phyloP scores from a whole-genome alignment of 2,329 filamentous ascomycete species.

The Aphanocladium album region DNA sequence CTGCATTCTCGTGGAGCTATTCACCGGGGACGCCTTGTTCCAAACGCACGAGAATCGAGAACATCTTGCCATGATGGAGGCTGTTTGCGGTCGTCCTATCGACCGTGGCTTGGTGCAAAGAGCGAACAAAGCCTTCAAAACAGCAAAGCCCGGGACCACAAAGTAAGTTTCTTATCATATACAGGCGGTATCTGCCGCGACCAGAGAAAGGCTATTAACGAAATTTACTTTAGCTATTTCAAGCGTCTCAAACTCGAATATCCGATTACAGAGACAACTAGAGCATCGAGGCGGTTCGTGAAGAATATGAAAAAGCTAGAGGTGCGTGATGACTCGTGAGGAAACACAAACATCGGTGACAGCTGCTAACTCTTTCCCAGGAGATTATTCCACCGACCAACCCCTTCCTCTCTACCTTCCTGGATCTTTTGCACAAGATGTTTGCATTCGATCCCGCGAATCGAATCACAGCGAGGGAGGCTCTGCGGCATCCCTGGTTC shows the following conservation, averaged over 20 bases:
- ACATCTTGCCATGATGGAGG: slow-evolving; percentile 72
- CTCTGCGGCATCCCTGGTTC: slow-evolving; percentile 58
- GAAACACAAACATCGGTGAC: no score
- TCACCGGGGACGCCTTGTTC: slow-evolving; percentile 65
- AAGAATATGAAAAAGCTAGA: slow-evolving; percentile 12
- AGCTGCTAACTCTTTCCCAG: background rate
- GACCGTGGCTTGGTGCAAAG: slow-evolving; percentile 21
- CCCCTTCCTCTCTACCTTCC: slow-evolving; percentile 49
- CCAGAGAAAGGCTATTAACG: background rate
- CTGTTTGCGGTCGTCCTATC: slow-evolving; percentile 55
- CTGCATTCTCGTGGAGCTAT: slow-evolving; percentile 68
- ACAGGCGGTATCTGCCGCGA: no score
- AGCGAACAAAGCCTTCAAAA: slow-evolving; percentile 9
- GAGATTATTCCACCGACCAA: slow-evolving; percentile 52
- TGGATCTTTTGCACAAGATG: slow-evolving; percentile 55
- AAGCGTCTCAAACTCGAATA: slow-evolving; percentile 12
- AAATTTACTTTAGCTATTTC: slow-evolving; percentile 3
- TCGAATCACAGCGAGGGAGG: slow-evolving; percentile 56
- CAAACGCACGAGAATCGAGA: slow-evolving; percentile 70
- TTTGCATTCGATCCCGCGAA: slow-evolving; percentile 56
- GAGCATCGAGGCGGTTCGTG: slow-evolving; percentile 10
- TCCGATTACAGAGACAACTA: slow-evolving; percentile 2
- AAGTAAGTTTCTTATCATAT: background rate
- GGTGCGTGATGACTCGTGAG: background rate
- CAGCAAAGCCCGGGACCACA: slow-evolving; percentile 2